These are phyloP conservation scores for Plasmodium vivax DNA, from an alignment of 169 alveolate species.

Conservation along the genomic window DNA sequence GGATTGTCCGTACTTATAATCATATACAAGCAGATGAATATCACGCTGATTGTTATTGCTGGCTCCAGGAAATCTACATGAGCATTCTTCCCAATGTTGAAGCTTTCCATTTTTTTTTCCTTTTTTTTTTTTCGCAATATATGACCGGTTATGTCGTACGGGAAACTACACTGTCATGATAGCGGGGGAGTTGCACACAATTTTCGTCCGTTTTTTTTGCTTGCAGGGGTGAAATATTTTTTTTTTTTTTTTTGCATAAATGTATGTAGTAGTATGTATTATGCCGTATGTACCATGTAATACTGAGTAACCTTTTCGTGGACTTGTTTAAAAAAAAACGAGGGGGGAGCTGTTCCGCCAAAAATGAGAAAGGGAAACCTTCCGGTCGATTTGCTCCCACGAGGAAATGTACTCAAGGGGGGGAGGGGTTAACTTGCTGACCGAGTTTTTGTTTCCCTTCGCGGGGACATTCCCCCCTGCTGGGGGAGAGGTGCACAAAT, in stretches of 20 bases:
- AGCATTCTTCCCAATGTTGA: slow-evolving; percentile 3
- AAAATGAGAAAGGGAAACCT: neutral
- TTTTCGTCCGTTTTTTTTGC: neutral
- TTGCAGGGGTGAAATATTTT: neutral
- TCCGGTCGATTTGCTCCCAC: neutral
- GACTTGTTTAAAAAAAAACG: neutral
- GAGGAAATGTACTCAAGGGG: neutral
- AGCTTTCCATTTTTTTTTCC: slow-evolving; percentile 17
- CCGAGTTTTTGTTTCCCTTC: neutral
- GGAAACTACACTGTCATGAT: neutral
- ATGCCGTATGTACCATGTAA: too few species aligned
- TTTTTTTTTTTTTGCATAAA: neutral
- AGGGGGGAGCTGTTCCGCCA: neutral
- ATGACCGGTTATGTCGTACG: neutral
- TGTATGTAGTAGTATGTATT: neutral
- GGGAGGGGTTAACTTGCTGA: neutral
- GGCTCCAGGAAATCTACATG: slow-evolving; percentile 46
- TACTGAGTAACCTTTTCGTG: neutral
- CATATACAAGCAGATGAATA: slow-evolving; percentile 60
- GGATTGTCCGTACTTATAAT: slow-evolving; percentile 51
- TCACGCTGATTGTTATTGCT: slow-evolving; percentile 33
- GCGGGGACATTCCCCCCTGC: neutral
- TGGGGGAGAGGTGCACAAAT: neutral
- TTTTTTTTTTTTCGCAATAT: neutral
- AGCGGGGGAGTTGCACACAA: neutral